Percentiles rank a stretch among this genome's conserved stretches.
phyloP scores from a whole-genome alignment of 2,329 filamentous ascomycete species.

The Aureobasidium sp. region DNA sequence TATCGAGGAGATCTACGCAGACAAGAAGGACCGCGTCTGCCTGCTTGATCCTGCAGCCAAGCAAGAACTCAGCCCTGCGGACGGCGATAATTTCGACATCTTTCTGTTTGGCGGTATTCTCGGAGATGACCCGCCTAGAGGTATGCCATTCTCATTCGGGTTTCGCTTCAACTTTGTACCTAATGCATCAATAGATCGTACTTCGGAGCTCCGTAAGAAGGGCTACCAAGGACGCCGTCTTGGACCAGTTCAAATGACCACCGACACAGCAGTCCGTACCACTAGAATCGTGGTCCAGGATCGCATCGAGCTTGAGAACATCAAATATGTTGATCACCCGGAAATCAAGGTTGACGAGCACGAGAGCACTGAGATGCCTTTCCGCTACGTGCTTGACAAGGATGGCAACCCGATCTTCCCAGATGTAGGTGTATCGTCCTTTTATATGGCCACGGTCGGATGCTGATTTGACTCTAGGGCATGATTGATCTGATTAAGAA shows the following conservation, averaged over 20 bases:
- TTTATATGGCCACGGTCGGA: not conserved
- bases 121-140: constrained; percentile 88
- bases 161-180: not conserved
- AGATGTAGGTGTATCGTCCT: constrained; percentile 48
- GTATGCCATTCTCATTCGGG: constrained; percentile 39
- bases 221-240: constrained; percentile 82
- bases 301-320: constrained; percentile 68
- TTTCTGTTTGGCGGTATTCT: constrained; percentile 96
- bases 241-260: constrained; percentile 95
- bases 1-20: constrained; percentile 73
- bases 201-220: constrained; percentile 89
- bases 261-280: constrained; percentile 90
- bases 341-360: constrained; percentile 85
- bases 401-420: constrained; percentile 80
- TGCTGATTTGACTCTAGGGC: constrained; percentile 49
- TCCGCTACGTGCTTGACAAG: constrained; percentile 77
- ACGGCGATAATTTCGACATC: constrained; percentile 75
- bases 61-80: constrained; percentile 74
- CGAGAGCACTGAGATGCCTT: constrained; percentile 96
- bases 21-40: constrained; percentile 70
- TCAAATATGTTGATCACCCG: constrained; percentile 79
- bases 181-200: constrained; percentile 60
- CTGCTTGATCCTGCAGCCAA: constrained; percentile 79
- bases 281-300: constrained; percentile 84
- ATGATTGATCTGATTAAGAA: constrained; percentile 92